Base-by-base conservation (phyloP, 164 flowering plant genomes). In the Stephania cephalantha region DNA sequence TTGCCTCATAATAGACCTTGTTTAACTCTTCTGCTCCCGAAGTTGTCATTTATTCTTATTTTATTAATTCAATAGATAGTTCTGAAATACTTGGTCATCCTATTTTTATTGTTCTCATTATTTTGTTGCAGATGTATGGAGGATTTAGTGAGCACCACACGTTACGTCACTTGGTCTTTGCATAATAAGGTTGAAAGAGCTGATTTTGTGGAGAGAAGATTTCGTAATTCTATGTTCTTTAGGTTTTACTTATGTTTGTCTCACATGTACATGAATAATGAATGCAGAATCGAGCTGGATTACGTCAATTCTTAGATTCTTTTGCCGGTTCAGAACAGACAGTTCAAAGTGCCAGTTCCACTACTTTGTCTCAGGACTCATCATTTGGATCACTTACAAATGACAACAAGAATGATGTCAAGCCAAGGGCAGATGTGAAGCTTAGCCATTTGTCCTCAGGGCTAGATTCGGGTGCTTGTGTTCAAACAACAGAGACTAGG, bases 121-220 rank as follows among this genome's bases (percentile, higher is more conserved):
- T 74, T 31, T 29, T 70, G 35, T 79, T 85, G 81, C 86, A 91
- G 95, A 81, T 91, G 98, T 66, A 89, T 94, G 97, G 98, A 94
- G 85, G 97, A 94, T 83, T 80, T 91, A 72, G 79, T 85, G 78
- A 91, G 95, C 88, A 90, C 97, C 31, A 94, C 97, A 3, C 97
- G 95, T 17, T 94, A 91, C 76, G 98, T 94, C 71, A 86, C 91
- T 44, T 95, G 99, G 99, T 95, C 99, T 45, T 93, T 95, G 77
- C 99, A 95, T 82, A 93, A 95, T 79, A 95, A 95, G 99, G 99
- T 95, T 52, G 46, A 70, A 53, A 58, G 13, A 61, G 42, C 71
- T 63, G 13, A 63, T 30, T 9, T 69, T 45, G 58, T 50, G 29
- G 55, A 55, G 44, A 17, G 9, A 61, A 67, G 35, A 25, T 17